These are phyloP conservation scores for Paraphoma sp. DNA, from an alignment of 2,329 filamentous ascomycete genomes.

Conservation along the genomic window DNA sequence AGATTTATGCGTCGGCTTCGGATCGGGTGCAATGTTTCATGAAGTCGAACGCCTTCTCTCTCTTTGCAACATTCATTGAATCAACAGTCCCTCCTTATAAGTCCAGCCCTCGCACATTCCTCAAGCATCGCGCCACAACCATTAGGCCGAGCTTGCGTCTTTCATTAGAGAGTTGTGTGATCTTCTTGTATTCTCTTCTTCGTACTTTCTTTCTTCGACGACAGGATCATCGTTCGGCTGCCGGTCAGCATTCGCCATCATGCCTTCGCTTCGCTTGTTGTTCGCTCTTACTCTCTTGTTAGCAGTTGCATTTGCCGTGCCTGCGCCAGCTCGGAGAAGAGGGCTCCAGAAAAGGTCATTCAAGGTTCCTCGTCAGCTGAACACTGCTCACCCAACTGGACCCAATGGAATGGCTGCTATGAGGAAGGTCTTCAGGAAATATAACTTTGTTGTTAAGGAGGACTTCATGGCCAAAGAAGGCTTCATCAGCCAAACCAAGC, in stretches of 20 bases:
- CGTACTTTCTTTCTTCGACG: slow-evolving; percentile 21
- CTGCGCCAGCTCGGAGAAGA: slow-evolving; percentile 40
- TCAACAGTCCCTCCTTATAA: slow-evolving; percentile 36
- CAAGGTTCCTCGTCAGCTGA: slow-evolving; percentile 65
- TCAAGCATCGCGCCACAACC: slow-evolving; percentile 29
- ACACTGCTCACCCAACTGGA: slow-evolving; percentile 58
- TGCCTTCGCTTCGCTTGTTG: slow-evolving; percentile 46
- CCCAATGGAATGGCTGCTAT: slow-evolving; percentile 67
- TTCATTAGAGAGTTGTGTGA: slow-evolving; percentile 19
- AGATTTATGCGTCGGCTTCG: slow-evolving; percentile 26
- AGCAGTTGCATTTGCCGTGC: slow-evolving; percentile 56
- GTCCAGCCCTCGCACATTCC: slow-evolving; percentile 30
- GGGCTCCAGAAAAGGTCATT: slow-evolving; percentile 63
- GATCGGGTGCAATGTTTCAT: slow-evolving; percentile 22
- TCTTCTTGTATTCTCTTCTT: slow-evolving; percentile 25
- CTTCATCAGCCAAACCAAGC: slow-evolving; percentile 48
- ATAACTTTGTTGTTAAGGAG: slow-evolving; percentile 52
- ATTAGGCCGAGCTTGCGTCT: slow-evolving; percentile 40
- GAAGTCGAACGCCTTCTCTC: slow-evolving; percentile 20
- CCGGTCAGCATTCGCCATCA: slow-evolving; percentile 48
- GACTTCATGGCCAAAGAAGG: slow-evolving; percentile 30
- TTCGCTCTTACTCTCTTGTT: slow-evolving; percentile 58
- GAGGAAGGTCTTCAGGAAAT: slow-evolving; percentile 73
- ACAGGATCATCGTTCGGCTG: slow-evolving; percentile 38
- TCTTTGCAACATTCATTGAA: slow-evolving; percentile 13